Evolutionary conservation across 2,329 filamentous ascomycete genomes (phyloP), one percentile per base, ranked within the genome.

Genomic region (Madurella fahalii): DNA sequence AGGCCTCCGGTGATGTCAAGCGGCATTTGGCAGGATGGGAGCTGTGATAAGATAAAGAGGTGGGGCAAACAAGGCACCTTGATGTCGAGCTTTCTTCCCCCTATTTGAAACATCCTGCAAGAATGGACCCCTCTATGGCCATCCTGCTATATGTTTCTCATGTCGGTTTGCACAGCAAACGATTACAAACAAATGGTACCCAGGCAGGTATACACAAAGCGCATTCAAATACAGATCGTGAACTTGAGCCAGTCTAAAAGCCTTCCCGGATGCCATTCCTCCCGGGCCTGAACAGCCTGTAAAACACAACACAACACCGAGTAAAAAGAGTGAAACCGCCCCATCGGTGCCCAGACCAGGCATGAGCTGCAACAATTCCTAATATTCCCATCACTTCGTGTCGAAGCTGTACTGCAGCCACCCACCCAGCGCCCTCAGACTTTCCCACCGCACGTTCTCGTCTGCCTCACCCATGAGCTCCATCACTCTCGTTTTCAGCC

Each of bases 391-490:
- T 62, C 54, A 67, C 61, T 69, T 69, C 25, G 63, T 69, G 59
- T 84, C 81, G 63, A 84, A 83, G 70, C 79, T 84, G 64, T 84
- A 84, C 75, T 83, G 83, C 65, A 84, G 70, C 81, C 81, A 84
- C 16, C 80, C 79, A 17, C 81, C 81, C 40, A 96, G 83, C 15
- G 92, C 91, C 65, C 87, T 84, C 74, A 96, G 74, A 71, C 89
- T 94, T 77, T 96, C 92, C 90, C 91, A 96, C 67, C 92, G 80
- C 45, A 96, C 90, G 56, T 84, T 86, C 75, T 96, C 91, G 65
- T 96, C 90, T 55, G 84, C 80, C 67, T 95, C 90, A 65, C 84
- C 85, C 92, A 96, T 96, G 66, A 96, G 77, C 74, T 91, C 89
- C 91, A 96, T 95, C 57, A 96, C 86, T 62, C 90, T 81, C 16